Percentiles rank a stretch among this genome's conserved stretches.
phyloP scores from a whole-genome alignment of 495 filamentous ascomycete genomes.

The Lasiosphaeris hirsuta region DNA sequence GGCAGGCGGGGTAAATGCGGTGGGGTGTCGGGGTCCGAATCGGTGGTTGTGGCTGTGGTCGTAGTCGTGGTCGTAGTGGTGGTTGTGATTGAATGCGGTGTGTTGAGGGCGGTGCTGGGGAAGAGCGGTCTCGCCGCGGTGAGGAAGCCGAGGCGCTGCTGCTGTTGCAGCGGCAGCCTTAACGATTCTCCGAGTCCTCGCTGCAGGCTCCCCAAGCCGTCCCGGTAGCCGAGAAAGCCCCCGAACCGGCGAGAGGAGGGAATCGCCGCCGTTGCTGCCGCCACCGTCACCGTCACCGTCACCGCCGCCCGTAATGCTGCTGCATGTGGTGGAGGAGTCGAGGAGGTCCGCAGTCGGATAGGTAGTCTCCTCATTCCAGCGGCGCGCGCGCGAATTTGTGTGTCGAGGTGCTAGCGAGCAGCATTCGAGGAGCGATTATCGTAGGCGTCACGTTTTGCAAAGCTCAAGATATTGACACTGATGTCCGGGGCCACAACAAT shows the following conservation, averaged over 20 bases:
- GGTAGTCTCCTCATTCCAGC: constrained; percentile 39
- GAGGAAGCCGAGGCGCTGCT: constrained; percentile 5
- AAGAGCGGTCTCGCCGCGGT: background rate
- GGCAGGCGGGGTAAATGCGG: constrained; percentile 40
- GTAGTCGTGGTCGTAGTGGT: constrained; percentile 5
- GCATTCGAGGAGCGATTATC: constrained; percentile 22
- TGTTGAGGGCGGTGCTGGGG: background rate
- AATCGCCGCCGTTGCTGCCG: background rate
- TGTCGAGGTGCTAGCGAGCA: constrained; percentile 26
- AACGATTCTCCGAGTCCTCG: too few relatives aligned
- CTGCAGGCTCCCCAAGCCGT: too few relatives aligned
- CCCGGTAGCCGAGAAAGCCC: too few relatives aligned
- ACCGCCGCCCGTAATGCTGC: constrained; percentile 8
- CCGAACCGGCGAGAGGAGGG: too few relatives aligned
- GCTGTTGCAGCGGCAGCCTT: background rate
- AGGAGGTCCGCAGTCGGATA: constrained; percentile 19
- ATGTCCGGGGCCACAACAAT: too few relatives aligned
- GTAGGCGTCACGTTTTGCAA: background rate
- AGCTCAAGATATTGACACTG: too few relatives aligned
- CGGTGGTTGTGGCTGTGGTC: constrained; percentile 8
- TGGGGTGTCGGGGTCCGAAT: background rate
- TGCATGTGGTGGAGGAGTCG: constrained; percentile 17
- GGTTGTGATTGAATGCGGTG: background rate
- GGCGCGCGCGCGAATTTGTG: constrained; percentile 22
- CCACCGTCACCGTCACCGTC: background rate